Evolutionary conservation across 2,329 filamentous ascomycete species (phyloP), one percentile per base, ranked within the genome.

Genomic region (Scedosporium dehoogii): DNA sequence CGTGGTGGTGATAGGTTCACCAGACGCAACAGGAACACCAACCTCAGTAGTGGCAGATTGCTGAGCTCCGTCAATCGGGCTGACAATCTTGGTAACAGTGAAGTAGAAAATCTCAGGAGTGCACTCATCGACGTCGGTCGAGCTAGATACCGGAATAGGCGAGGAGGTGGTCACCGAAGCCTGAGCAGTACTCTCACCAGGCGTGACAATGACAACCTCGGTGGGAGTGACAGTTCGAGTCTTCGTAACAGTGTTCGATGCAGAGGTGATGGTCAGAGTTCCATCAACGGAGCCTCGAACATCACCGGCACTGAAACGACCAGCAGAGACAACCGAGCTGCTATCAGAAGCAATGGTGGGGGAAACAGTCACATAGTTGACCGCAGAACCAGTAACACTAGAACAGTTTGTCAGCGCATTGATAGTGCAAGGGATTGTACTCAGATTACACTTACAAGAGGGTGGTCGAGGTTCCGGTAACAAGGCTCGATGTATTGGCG

Each of bases 61-160:
- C 51, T 55, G 18, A 27, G 18, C 51, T 14, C 29, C 51, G n/a
- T 60, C 57, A 29, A 60, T 58, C 12, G 41, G 53, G 29, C 21
- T 51, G 44, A 58, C 46, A 7, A 61, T 58, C 64, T 66, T 44
- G 51, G 64, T 67, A 60, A 67, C 38, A 10, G 64, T 66, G 29
- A 62, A 25, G 46, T 61, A 64, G 46, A 63, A 51, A 2, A 65
- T 65, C 18, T 65, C 65, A 18, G 55, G 44, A 44, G 41, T 42
- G 4, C 57, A 55, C 23, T 63, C 42, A 14, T 55, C 48, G 12
- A 10, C 58, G 21, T 21, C 44, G 44, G 21, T 14, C 44, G 14
- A 1, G 14, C 18, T 55, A n/a, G 51, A 23, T 23, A 27, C 18
- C 2, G 51, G n/a, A 23, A 23, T 14, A 27, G 23, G 18, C 18